Evolutionary conservation across 2,329 filamentous ascomycete genomes (phyloP), one percentile per base, ranked within the genome.

Genomic region (Penicillium sp.): DNA sequence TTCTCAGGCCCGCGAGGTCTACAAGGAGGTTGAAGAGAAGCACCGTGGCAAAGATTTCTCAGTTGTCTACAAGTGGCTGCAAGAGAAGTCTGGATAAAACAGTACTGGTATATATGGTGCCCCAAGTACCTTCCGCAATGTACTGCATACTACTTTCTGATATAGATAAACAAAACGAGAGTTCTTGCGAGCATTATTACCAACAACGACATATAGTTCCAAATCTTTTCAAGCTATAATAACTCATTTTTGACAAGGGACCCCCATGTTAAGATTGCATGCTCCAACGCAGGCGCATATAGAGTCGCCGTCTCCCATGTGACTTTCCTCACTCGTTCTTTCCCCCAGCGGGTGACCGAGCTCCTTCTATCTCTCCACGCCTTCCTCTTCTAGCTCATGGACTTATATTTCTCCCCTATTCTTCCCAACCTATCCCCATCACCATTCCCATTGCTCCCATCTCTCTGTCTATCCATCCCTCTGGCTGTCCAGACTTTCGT

Each of bases 11-110:
- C 80, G 77, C 36, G 78, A 82, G 45, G 83, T 93, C 6, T 94
- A 94, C 65, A 84, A 86, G 59, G 76, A 78, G 27, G 86, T 87
- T 0, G 85, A 87, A 68, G 73, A 81, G 61, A 77, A 79, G 45
- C 83, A 89, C 50, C 82, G 83, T 58, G 88, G 88, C 1, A 83
- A 87, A 54, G 90, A 94, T 69, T 94, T 94, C 72, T 92, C 88
- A 0, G 88, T 93, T 7, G 85, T 94, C 8, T 94, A 92, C 71
- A 81, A 87, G 64, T 90, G 87, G 75, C 66, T 92, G 40, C 65
- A 68, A 59, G 70, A 68, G 16, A 69, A 69, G 57, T 72, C 72
- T 16, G 50, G 64, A 56, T 63, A 60, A 31, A 36, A 48, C 5
- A 34, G 22, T 47, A 11, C 32, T 24, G n/a, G 16, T 40, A 38